Conservation (phyloP, 2,329 filamentous ascomycete genomes). For the Nothophoma quercina region DNA sequence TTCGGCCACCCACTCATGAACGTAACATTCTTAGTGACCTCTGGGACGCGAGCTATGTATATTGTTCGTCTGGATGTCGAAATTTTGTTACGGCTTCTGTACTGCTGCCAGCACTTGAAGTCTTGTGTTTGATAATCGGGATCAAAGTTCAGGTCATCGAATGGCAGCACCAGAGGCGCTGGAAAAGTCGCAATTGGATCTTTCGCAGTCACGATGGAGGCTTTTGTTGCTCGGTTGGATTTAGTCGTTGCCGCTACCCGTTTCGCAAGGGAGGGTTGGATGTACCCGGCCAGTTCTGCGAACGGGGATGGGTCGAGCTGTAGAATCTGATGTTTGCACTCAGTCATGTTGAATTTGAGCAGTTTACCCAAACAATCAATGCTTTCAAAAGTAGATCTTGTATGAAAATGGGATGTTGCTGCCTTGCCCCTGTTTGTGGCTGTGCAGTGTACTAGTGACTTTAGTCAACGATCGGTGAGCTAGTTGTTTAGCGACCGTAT, state of each 20-base stretch:
- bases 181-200: constrained; percentile 56
- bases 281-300: constrained; percentile 46
- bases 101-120: constrained; percentile 59
- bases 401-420: too few species aligned
- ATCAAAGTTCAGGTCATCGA: constrained; percentile 65
- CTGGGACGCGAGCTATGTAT: constrained; percentile 62
- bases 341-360: neutral
- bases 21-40: constrained; percentile 45
- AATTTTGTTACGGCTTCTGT: constrained; percentile 55
- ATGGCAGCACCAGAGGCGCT: constrained; percentile 65
- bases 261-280: constrained; percentile 32
- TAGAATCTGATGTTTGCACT: constrained; percentile 9
- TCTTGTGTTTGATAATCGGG: constrained; percentile 61
- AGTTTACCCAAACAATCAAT: too few species aligned
- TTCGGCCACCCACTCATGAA: constrained; percentile 56
- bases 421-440: too few species aligned
- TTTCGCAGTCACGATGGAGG: neutral
- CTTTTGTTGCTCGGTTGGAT: constrained; percentile 17
- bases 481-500: too few species aligned
- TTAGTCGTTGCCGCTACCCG: constrained; percentile 34
- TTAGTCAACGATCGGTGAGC: too few species aligned
- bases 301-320: constrained; percentile 43
- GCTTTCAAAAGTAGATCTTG: too few species aligned
- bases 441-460: too few species aligned
- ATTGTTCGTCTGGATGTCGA: constrained; percentile 58